A percentile compares a stretch with the other conserved stretches of the same genome.
phyloP scores from a whole-genome alignment of 257 asterid species.

The Ballota nigra region DNA sequence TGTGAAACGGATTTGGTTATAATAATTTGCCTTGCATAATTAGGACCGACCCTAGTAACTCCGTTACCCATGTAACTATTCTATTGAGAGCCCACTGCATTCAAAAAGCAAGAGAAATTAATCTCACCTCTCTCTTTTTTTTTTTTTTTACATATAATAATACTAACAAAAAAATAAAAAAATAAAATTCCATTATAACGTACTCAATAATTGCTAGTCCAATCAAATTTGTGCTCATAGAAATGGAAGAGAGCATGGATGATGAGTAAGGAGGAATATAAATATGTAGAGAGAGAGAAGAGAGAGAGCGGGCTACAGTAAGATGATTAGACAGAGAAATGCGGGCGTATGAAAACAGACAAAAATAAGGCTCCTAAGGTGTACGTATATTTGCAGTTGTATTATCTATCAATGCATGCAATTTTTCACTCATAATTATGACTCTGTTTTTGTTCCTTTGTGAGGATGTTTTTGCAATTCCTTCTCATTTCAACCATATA shows the following conservation, averaged over 20 bases:
- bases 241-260: too few relatives aligned
- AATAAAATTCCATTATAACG: background rate
- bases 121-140: too few relatives aligned
- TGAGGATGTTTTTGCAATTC: conserved; percentile 34
- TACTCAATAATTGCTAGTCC: background rate
- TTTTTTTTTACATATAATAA: background rate
- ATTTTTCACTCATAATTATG: conserved; percentile 31
- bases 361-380: conserved; percentile 33
- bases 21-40: too few relatives aligned
- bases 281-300: background rate
- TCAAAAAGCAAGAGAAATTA: too few relatives aligned
- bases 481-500: conserved; percentile 30
- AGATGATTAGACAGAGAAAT: conserved; percentile 31
- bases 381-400: conserved; percentile 37
- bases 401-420: conserved; percentile 50
- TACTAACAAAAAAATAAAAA: background rate
- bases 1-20: too few relatives aligned
- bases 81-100: too few relatives aligned
- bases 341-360: conserved; percentile 38
- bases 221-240: background rate
- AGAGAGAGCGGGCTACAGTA: conserved; percentile 15
- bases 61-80: too few relatives aligned
- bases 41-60: too few relatives aligned
- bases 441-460: conserved; percentile 44
- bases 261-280: background rate